Conservation (phyloP, 2,329 filamentous ascomycete genomes). For the Sporothrix brunneoviolacea region DNA sequence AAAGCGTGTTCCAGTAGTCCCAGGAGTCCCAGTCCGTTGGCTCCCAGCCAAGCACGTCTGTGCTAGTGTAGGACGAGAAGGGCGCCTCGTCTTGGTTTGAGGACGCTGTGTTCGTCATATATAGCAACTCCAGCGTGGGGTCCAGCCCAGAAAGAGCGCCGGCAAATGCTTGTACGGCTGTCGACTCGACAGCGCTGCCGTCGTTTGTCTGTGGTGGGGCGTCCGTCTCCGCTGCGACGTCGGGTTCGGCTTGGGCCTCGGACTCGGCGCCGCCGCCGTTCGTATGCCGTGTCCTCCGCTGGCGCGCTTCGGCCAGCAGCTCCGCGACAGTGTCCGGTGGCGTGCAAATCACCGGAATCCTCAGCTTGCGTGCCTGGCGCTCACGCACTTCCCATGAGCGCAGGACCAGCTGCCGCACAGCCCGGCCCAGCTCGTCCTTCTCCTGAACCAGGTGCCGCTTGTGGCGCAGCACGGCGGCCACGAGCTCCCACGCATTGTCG, state of each 20-base stretch:
- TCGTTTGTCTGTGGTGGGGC: too few relatives aligned
- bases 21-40: conserved; percentile 17
- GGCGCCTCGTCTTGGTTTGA: not conserved
- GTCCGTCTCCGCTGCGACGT: too few relatives aligned
- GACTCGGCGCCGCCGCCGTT: not conserved
- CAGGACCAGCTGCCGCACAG: conserved; percentile 20
- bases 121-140: not conserved
- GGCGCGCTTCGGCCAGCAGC: not conserved
- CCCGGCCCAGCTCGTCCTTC: conserved; percentile 16
- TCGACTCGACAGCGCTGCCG: not conserved
- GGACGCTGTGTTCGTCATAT: not conserved
- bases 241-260: not conserved
- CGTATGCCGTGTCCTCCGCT: not conserved
- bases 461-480: conserved; percentile 17
- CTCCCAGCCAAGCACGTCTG: conserved; percentile 14
- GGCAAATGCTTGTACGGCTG: not conserved
- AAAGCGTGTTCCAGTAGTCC: conserved; percentile 16
- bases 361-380: conserved; percentile 9
- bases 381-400: conserved; percentile 21
- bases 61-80: not conserved
- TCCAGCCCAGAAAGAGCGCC: not conserved
- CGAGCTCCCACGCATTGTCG: conserved; percentile 19
- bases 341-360: not conserved
- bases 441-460: conserved; percentile 13
- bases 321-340: not conserved